Base-by-base conservation (phyloP, 2,329 filamentous ascomycete genomes). In the Dothiorella sarmentorum region DNA sequence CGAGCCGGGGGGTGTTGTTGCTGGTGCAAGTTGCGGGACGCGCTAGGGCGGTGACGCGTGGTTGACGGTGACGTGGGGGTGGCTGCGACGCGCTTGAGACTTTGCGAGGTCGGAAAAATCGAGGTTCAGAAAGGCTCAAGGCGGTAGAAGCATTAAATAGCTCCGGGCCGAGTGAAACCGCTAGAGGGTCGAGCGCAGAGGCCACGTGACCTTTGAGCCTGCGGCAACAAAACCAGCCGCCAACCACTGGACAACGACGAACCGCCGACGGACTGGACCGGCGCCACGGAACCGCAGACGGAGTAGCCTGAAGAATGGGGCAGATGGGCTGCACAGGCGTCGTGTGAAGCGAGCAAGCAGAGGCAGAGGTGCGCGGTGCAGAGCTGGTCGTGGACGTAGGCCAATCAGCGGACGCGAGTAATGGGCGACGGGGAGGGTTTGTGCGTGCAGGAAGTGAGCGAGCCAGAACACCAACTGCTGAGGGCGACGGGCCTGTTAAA, bases 81-180 rank as follows among this genome's bases (percentile, higher is more conserved):
- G 45, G 57, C 47, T 59, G 57, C 47, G 57, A 49, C 44, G 37
- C 44, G 45, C 45, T 38, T 59, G 57, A 59, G 57, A 59, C 57
- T 59, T 58, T 49, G 56, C 45, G 57, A 52, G 57, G 47, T 53
- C 45, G 57, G 47, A 51, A 52, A 44, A 58, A 53, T 59, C 57
- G 57, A 59, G 45, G 57, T 44, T 52, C 57, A 59, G 57, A 55
- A 52, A 43, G 38, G 56, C 31, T 45, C 33, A 51, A 58, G 43
- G 56, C 43, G 43, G 56, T 40, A 42, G 44, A 51, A 52, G 57
- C 38, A 53, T 52, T 52, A 52, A 59, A 59, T 59, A 59, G 38
- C 37, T 52, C 47, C 57, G 57, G 45, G 45, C 57, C 57, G 57
- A 59, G 35, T 38, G 56, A 49, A 58, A 51, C 56, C 43, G 43